Evolutionary conservation across 306 rosid genomes (phyloP).

Genomic region (Astragalus membranaceus): DNA sequence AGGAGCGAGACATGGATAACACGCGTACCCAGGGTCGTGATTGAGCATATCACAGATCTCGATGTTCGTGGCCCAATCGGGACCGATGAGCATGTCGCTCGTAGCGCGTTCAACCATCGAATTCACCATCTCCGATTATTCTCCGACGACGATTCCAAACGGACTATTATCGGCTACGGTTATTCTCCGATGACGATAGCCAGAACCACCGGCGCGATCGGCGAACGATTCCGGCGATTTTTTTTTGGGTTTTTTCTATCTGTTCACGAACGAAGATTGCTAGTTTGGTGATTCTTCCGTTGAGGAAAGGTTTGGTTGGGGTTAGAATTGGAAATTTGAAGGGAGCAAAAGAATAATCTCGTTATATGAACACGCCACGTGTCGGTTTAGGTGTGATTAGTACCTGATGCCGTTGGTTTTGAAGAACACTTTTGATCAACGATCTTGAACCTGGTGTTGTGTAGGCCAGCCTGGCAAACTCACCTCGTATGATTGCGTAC

Average conservation of each 20-base stretch:
- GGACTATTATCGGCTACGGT: slow-evolving; percentile 11
- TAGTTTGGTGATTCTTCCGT: slow-evolving; percentile 18
- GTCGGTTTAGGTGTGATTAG: slow-evolving; percentile 1
- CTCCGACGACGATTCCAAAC: slow-evolving; percentile 16
- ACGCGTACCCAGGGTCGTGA: slow-evolving; percentile 82
- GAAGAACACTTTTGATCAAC: slow-evolving; percentile 28
- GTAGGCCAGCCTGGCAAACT: neutral
- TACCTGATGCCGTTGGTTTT: slow-evolving; percentile 15
- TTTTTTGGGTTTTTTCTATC: neutral
- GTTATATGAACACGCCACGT: slow-evolving; percentile 31
- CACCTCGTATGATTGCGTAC: neutral
- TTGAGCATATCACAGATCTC: slow-evolving; percentile 98
- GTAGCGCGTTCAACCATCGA: slow-evolving; percentile 95
- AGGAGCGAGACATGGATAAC: slow-evolving; percentile 11
- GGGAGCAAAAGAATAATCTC: too few relatives aligned
- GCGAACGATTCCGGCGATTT: slow-evolving; percentile 18
- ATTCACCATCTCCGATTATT: slow-evolving; percentile 66
- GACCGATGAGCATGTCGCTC: slow-evolving; percentile 96
- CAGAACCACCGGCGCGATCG: slow-evolving; percentile 26
- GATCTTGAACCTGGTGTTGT: neutral
- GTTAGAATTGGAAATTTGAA: slow-evolving; percentile 9
- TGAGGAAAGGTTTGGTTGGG: slow-evolving; percentile 13
- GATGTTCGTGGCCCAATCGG: slow-evolving; percentile 98
- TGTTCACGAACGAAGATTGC: slow-evolving; percentile 4
- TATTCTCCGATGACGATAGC: slow-evolving; percentile 23